Evolutionary conservation across 148 eudicot species (phyloP).

Genomic region (Vaccinium macrocarpon): DNA sequence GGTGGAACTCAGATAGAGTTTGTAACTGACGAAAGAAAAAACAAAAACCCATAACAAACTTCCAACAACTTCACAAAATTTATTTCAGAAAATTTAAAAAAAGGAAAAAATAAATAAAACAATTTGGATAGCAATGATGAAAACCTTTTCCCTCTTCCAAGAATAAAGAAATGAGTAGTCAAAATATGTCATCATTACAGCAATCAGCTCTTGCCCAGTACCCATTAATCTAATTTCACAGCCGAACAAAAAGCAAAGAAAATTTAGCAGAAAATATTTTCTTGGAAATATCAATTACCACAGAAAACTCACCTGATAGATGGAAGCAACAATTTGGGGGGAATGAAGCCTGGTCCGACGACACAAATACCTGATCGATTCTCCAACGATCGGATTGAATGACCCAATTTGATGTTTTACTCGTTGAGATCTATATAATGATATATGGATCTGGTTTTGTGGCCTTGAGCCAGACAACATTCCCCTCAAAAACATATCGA

Average conservation of each 20-base stretch:
- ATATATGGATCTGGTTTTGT: slow-evolving; percentile 14
- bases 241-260: background rate
- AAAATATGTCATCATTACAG: slow-evolving; percentile 26
- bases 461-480: slow-evolving; percentile 52
- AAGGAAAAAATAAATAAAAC: background rate
- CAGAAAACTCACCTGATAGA: background rate
- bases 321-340: slow-evolving; percentile 36
- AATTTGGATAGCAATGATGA: slow-evolving; percentile 10
- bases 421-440: background rate
- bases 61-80: background rate
- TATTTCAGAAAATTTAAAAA: background rate
- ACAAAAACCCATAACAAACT: background rate
- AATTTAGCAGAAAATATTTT: background rate
- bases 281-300: background rate
- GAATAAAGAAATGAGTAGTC: slow-evolving; percentile 6
- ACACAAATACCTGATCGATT: slow-evolving; percentile 9
- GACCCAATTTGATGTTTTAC: background rate
- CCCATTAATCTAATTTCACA: background rate
- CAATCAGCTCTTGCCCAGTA: slow-evolving; percentile 24
- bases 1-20: background rate
- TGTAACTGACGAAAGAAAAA: slow-evolving; percentile 21
- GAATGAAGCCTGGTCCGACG: slow-evolving; percentile 73
- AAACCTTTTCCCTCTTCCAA: background rate
- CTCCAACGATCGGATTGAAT: background rate
- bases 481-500: slow-evolving; percentile 30